A percentile compares a stretch with the other conserved stretches of the same genome.
Conservation (phyloP, 768 basidiomycete genomes). For the Imleria badia region DNA sequence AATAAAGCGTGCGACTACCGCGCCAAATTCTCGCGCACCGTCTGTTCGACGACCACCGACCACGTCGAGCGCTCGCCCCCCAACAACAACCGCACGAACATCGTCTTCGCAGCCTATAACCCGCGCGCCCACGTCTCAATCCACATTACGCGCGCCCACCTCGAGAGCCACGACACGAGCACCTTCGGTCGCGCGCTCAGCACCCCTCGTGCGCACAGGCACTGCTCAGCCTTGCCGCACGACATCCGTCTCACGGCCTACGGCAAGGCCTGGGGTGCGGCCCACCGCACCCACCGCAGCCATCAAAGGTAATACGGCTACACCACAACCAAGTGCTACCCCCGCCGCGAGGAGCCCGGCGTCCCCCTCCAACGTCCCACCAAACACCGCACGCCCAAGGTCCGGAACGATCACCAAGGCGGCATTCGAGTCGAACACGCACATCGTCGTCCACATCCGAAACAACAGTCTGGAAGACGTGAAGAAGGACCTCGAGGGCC, state of each 20-base stretch:
- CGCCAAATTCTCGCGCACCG: slow-evolving; percentile 6
- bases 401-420: slow-evolving; percentile 27
- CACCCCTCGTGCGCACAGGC: slow-evolving; percentile 14
- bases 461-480: slow-evolving; percentile 29
- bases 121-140: slow-evolving; percentile 24
- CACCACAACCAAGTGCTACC: neutral
- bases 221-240: slow-evolving; percentile 7
- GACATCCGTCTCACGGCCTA: slow-evolving; percentile 4
- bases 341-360: neutral
- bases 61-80: slow-evolving; percentile 8
- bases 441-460: slow-evolving; percentile 14
- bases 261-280: slow-evolving; percentile 8
- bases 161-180: slow-evolving; percentile 23
- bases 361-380: neutral
- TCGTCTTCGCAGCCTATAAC: slow-evolving; percentile 23
- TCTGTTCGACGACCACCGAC: slow-evolving; percentile 12
- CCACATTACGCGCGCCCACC: slow-evolving; percentile 12
- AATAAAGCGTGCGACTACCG: neutral
- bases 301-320: slow-evolving; percentile 7
- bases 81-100: neutral
- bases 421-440: slow-evolving; percentile 23
- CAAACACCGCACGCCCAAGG: slow-evolving; percentile 12
- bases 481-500: slow-evolving; percentile 31
- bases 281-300: slow-evolving; percentile 2
- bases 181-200: slow-evolving; percentile 14